Conservation (phyloP, 768 basidiomycete species). For the Agrocybe pediades region DNA sequence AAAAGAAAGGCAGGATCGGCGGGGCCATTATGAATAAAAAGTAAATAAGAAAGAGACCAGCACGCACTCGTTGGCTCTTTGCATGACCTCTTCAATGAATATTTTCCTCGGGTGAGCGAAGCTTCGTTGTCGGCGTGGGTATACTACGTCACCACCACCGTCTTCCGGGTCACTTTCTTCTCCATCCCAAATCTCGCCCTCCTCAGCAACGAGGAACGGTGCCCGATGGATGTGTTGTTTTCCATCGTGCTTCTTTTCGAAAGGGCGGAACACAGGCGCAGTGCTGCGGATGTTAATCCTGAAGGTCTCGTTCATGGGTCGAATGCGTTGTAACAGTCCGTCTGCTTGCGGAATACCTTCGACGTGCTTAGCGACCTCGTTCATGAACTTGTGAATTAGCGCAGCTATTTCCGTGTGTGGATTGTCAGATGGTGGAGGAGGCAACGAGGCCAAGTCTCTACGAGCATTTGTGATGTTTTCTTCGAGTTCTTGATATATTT, state of each 20-base stretch:
- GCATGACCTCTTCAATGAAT: not conserved
- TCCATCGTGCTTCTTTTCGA: constrained; percentile 22
- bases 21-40: too few relatives aligned
- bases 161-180: constrained; percentile 13
- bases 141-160: too few relatives aligned
- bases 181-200: constrained; percentile 21
- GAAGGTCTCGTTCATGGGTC: constrained; percentile 49
- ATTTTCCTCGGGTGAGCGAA: not conserved
- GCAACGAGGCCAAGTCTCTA: constrained; percentile 31
- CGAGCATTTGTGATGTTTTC: constrained; percentile 42
- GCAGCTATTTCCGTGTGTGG: constrained; percentile 55
- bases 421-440: constrained; percentile 55
- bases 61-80: not conserved
- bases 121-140: not conserved
- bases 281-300: constrained; percentile 47
- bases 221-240: constrained; percentile 14
- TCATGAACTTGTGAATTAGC: constrained; percentile 46
- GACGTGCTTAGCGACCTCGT: constrained; percentile 45
- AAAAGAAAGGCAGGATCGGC: too few relatives aligned
- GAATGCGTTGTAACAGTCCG: constrained; percentile 59
- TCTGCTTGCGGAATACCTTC: constrained; percentile 52
- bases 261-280: constrained; percentile 60
- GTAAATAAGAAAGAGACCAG: not conserved
- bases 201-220: constrained; percentile 18
- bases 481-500: constrained; percentile 60